Conservation (phyloP, 163 green algal species). For the Volvox carteri region DNA sequence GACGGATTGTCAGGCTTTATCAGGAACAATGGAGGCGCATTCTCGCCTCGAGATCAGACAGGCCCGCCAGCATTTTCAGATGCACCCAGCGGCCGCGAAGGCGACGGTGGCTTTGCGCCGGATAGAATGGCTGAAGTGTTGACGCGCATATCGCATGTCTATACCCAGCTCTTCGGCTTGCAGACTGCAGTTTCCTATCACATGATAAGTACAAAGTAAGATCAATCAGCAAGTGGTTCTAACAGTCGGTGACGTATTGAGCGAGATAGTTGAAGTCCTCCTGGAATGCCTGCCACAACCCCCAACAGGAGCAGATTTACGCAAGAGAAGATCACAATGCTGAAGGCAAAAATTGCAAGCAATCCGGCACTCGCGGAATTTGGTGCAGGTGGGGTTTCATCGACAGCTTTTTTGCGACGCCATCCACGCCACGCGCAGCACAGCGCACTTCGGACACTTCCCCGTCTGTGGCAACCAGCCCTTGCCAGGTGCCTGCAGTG, state of each 20-base stretch:
- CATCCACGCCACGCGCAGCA: too few species aligned
- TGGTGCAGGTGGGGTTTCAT: neutral
- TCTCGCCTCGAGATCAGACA: neutral
- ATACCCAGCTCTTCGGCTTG: neutral
- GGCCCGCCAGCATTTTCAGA: neutral
- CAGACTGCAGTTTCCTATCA: conserved; percentile 13
- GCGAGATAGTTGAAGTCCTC: too few species aligned
- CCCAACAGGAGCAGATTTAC: conserved; percentile 9
- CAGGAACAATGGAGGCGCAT: too few species aligned
- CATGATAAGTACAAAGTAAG: conserved; percentile 37
- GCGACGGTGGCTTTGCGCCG: neutral
- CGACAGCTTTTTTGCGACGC: too few species aligned
- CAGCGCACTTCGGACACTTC: too few species aligned
- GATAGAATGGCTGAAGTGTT: conserved; percentile 4
- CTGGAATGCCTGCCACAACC: neutral
- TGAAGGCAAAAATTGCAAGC: conserved; percentile 15
- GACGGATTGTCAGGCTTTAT: neutral
- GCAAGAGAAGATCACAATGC: neutral
- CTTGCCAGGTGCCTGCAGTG: too few species aligned
- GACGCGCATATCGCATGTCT: conserved; percentile 25
- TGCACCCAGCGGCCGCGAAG: neutral
- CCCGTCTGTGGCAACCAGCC: too few species aligned
- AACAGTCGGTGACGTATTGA: neutral
- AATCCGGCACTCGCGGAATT: neutral
- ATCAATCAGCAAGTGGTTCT: neutral